Conservation (phyloP, 2,329 filamentous ascomycete species). For the Cordyceps militaris region DNA sequence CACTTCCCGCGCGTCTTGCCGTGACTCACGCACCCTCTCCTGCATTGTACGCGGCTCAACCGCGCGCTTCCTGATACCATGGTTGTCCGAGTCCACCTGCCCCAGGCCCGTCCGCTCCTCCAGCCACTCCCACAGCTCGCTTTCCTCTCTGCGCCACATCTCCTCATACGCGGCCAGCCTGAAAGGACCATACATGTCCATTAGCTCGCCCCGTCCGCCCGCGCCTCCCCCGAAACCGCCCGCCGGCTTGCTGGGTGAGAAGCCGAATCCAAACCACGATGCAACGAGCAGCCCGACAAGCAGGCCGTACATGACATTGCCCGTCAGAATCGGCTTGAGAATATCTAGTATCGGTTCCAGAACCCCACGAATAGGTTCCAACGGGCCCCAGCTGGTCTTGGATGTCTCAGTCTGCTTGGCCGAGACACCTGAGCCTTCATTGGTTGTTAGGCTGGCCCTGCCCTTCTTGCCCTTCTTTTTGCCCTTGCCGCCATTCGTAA, state of each 20-base stretch:
- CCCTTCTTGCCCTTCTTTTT: slow-evolving; percentile 57
- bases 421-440: slow-evolving; percentile 32
- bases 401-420: slow-evolving; percentile 33
- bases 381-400: slow-evolving; percentile 61
- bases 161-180: slow-evolving; percentile 82
- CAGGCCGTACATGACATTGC: slow-evolving; percentile 71
- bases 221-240: slow-evolving; percentile 28
- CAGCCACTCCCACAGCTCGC: slow-evolving; percentile 86
- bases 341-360: slow-evolving; percentile 65
- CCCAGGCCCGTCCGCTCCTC: slow-evolving; percentile 79
- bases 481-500: slow-evolving; percentile 43
- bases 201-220: slow-evolving; percentile 3
- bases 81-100: slow-evolving; percentile 35
- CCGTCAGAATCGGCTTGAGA: slow-evolving; percentile 62
- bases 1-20: slow-evolving; percentile 66
- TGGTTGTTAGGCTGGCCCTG: slow-evolving; percentile 38
- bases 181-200: slow-evolving; percentile 43
- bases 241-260: slow-evolving; percentile 32
- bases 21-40: slow-evolving; percentile 50
- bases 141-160: slow-evolving; percentile 84
- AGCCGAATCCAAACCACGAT: slow-evolving; percentile 63
- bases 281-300: slow-evolving; percentile 66
- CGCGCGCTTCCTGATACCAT: slow-evolving; percentile 36
- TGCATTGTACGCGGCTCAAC: slow-evolving; percentile 51
- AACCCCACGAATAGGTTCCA: slow-evolving; percentile 70